Evolutionary conservation across 75 land plant genomes (phyloP).

Genomic region (Gnetum montanum): DNA sequence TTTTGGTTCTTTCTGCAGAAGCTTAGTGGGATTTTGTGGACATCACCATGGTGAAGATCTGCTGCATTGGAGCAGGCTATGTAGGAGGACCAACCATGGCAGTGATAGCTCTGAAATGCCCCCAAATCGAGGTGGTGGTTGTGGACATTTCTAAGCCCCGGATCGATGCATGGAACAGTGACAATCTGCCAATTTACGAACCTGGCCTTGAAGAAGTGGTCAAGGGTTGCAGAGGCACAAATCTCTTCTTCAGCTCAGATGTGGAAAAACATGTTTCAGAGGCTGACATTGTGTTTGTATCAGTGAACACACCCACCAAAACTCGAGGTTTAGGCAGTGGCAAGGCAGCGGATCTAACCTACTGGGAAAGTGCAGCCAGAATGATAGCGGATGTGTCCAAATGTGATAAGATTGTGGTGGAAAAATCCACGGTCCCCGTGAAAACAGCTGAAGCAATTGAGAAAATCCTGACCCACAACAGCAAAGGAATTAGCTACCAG

Average conservation of each 20-base stretch:
- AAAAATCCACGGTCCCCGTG: slow-evolving; percentile 87
- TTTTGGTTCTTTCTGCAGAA: too few species aligned
- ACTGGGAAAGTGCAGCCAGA: slow-evolving; percentile 83
- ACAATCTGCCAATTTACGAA: slow-evolving; percentile 75
- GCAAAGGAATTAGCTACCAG: slow-evolving; percentile 65
- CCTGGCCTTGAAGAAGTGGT: slow-evolving; percentile 83
- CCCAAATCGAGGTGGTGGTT: slow-evolving; percentile 67
- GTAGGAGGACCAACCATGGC: slow-evolving; percentile 96
- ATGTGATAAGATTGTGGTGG: slow-evolving; percentile 77
- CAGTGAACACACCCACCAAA: slow-evolving; percentile 90
- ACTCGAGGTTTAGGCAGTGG: slow-evolving; percentile 88
- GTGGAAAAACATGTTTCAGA: slow-evolving; percentile 60
- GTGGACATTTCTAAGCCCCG: slow-evolving; percentile 65
- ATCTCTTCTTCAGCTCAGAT: slow-evolving; percentile 68
- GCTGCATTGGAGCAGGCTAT: slow-evolving; percentile 80
- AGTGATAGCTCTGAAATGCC: slow-evolving; percentile 78
- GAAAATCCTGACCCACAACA: slow-evolving; percentile 68
- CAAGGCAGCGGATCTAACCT: slow-evolving; percentile 80
- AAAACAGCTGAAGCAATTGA: slow-evolving; percentile 87
- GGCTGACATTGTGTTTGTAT: slow-evolving; percentile 56
- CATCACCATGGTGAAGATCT: slow-evolving; percentile 75
- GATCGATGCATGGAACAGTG: slow-evolving; percentile 85
- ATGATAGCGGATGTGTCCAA: slow-evolving; percentile 85
- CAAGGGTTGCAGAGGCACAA: slow-evolving; percentile 60
- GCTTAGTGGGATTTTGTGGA: too few species aligned